A percentile compares a stretch with the other conserved stretches of the same genome.
Evolutionary conservation across 257 asterid genomes (phyloP).

Genomic region (Solanum pinnatisectum): DNA sequence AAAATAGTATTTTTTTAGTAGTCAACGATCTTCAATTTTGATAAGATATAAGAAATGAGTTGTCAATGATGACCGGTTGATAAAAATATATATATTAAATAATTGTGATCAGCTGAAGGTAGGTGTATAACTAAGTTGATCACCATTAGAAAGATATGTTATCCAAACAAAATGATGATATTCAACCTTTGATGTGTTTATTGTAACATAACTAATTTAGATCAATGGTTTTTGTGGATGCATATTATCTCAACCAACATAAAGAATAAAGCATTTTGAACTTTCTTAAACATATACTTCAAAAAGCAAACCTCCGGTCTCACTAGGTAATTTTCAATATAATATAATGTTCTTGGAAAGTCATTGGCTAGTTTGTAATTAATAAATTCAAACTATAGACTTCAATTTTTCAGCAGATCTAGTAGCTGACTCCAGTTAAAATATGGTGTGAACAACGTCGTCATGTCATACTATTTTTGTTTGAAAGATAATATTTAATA

Average conservation of each 20-base stretch:
- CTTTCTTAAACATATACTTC: background rate
- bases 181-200: background rate
- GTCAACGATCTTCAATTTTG: background rate
- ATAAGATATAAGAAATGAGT: background rate
- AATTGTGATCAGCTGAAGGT: background rate
- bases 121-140: background rate
- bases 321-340: background rate
- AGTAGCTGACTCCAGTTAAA: background rate
- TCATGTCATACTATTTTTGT: background rate
- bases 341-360: background rate
- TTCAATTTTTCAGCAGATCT: background rate
- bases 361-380: background rate
- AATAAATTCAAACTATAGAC: too few species aligned
- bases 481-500: background rate
- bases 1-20: too few species aligned
- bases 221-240: background rate
- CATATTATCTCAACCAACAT: background rate
- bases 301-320: background rate
- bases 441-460: background rate
- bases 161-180: background rate
- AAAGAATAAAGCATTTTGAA: background rate
- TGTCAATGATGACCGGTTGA: background rate
- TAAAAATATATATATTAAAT: background rate
- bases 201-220: background rate
- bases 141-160: background rate